phyloP scores from a whole-genome alignment of 2,329 filamentous ascomycete genomes.

The Metarhizium robertsii region DNA sequence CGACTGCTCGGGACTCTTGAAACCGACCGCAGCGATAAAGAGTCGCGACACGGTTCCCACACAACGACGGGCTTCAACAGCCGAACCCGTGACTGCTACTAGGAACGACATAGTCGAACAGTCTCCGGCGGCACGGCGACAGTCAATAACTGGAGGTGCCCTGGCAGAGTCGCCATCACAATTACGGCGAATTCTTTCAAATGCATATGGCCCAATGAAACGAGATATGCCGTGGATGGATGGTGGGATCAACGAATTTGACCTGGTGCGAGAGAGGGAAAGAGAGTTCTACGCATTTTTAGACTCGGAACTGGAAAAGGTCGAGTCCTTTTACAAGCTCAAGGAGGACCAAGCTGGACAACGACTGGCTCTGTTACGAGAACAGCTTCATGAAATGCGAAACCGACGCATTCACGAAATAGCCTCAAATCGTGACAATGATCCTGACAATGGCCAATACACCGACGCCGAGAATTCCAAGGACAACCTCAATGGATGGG shows the following conservation, averaged over 20 bases:
- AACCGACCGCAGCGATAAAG: conserved; percentile 10
- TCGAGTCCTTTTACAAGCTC: conserved; percentile 78
- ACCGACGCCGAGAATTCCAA: conserved; percentile 15
- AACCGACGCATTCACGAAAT: conserved; percentile 72
- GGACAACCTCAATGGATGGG: conserved; percentile 29
- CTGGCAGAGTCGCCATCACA: conserved; percentile 17
- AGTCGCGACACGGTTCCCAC: conserved; percentile 16
- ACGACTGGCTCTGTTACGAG: conserved; percentile 60
- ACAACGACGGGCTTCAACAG: conserved; percentile 27
- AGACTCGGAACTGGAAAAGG: conserved; percentile 78
- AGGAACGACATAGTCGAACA: background rate
- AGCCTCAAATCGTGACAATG: conserved; percentile 28
- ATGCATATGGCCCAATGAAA: conserved; percentile 10
- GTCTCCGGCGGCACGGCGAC: conserved; percentile 8
- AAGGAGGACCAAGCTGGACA: conserved; percentile 81
- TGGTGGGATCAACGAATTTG: conserved; percentile 34
- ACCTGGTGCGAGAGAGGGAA: conserved; percentile 62
- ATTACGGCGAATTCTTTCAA: conserved; percentile 26
- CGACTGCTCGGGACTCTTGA: conserved; percentile 16
- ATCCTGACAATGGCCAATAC: conserved; percentile 16
- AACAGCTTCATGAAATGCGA: conserved; percentile 89
- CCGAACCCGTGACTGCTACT: conserved; percentile 12
- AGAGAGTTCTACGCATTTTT: conserved; percentile 83
- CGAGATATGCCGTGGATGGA: conserved; percentile 25
- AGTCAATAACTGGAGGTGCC: conserved; percentile 1